Percentiles rank a stretch among this genome's conserved stretches.
Conservation (phyloP, 192 early-diverging fungal species). For the Gamsiella multidivaricata region DNA sequence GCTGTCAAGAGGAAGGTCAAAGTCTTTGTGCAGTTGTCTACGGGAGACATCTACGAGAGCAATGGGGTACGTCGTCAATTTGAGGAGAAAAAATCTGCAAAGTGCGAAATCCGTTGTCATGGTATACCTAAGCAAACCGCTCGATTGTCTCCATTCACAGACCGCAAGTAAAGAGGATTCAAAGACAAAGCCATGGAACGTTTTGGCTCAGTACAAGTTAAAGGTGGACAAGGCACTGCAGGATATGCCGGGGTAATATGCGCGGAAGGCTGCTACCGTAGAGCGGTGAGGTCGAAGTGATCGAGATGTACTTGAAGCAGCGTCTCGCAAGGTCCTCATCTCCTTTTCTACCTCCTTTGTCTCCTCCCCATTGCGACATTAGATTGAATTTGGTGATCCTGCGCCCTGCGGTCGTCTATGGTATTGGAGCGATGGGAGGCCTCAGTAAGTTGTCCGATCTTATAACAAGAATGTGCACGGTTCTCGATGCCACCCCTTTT, state of each 20-base stretch:
- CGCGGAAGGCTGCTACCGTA: not conserved
- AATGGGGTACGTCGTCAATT: slow-evolving; percentile 72
- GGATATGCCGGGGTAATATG: slow-evolving; percentile 81
- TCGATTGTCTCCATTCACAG: no score
- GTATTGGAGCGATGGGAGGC: slow-evolving; percentile 80
- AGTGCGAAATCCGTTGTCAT: no score
- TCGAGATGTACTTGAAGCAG: no score
- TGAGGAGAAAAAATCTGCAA: no score
- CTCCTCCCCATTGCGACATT: not conserved
- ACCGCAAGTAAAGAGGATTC: slow-evolving; percentile 58
- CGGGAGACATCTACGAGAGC: slow-evolving; percentile 90
- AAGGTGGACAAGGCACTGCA: slow-evolving; percentile 83
- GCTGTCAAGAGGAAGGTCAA: slow-evolving; percentile 80
- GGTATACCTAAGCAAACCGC: no score
- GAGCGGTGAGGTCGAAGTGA: no score
- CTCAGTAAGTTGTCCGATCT: slow-evolving; percentile 68
- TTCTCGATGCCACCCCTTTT: not conserved
- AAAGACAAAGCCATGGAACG: slow-evolving; percentile 89
- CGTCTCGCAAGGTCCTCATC: not conserved
- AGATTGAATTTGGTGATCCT: slow-evolving; percentile 86
- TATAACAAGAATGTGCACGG: not conserved
- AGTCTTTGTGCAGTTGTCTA: slow-evolving; percentile 87
- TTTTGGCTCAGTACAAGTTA: slow-evolving; percentile 76
- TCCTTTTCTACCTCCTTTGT: not conserved
- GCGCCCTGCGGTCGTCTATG: slow-evolving; percentile 90